Evolutionary conservation across 2,329 filamentous ascomycete species (phyloP).

Genomic region (Hypoxylon rubiginosum): DNA sequence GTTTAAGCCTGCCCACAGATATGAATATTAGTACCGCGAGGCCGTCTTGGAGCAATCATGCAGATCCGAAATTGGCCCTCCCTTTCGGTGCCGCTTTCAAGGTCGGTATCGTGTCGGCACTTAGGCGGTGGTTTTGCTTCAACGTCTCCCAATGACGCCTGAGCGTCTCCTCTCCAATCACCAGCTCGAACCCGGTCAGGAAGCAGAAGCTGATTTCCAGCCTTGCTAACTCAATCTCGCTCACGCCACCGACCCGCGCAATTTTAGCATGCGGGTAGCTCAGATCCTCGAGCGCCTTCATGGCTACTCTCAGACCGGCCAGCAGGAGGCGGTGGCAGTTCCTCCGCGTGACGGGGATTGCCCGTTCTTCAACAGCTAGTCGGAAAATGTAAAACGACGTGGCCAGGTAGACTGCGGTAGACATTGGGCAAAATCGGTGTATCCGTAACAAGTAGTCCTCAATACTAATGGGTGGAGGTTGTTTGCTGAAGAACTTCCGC

Average conservation of each 20-base stretch:
- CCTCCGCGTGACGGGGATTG: conserved; percentile 83
- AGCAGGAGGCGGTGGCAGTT: conserved; percentile 91
- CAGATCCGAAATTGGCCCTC: conserved; percentile 12
- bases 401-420: conserved; percentile 91
- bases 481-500: conserved; percentile 93
- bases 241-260: conserved; percentile 89
- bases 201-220: conserved; percentile 93
- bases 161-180: conserved; percentile 70
- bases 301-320: conserved; percentile 86
- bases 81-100: conserved; percentile 40
- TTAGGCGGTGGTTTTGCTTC: conserved; percentile 44
- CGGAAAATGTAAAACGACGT: conserved; percentile 89
- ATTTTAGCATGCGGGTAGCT: conserved; percentile 88
- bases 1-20: background rate
- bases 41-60: background rate
- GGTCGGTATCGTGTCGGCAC: conserved; percentile 26
- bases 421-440: conserved; percentile 93
- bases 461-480: conserved; percentile 84
- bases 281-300: conserved; percentile 95
- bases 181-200: conserved; percentile 85
- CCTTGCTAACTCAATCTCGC: conserved; percentile 81
- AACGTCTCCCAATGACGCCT: conserved; percentile 77
- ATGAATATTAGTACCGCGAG: background rate
- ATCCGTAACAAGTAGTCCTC: conserved; percentile 88
- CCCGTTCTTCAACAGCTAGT: conserved; percentile 80